Evolutionary conservation across 75 land plant species (phyloP).

Genomic region (Pinus albicaulis): DNA sequence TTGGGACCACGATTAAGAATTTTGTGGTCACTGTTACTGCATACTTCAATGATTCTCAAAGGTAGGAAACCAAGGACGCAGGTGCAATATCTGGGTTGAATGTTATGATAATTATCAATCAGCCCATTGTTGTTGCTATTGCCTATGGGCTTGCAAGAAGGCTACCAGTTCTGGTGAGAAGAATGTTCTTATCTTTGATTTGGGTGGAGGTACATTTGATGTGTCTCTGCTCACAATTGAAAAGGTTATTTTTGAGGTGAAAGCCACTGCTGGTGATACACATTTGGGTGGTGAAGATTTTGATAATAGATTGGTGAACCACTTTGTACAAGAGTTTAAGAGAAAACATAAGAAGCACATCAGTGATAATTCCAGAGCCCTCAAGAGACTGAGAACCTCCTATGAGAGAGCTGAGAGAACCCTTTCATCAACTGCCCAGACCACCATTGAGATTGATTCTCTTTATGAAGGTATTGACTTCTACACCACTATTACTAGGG

Average conservation of each 20-base stretch:
- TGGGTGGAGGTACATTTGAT: constrained; percentile 77
- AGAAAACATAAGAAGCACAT: constrained; percentile 39
- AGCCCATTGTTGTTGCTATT: constrained; percentile 77
- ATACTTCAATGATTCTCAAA: constrained; percentile 6
- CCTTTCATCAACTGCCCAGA: constrained; percentile 39
- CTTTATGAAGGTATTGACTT: constrained; percentile 38
- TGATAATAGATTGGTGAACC: constrained; percentile 21
- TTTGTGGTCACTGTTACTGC: constrained; percentile 19
- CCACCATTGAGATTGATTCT: constrained; percentile 46
- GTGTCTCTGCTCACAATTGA: constrained; percentile 76
- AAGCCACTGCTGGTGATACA: constrained; percentile 70
- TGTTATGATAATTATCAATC: constrained; percentile 30
- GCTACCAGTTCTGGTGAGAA: constrained; percentile 67
- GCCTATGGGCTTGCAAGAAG: constrained; percentile 82
- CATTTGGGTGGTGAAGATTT: constrained; percentile 43
- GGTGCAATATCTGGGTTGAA: constrained; percentile 14
- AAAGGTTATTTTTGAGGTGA: constrained; percentile 78
- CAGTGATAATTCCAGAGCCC: constrained; percentile 34
- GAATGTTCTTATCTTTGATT: constrained; percentile 64
- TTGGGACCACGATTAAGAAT: constrained; percentile 27
- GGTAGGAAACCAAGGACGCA: constrained; percentile 14
- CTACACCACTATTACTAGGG: constrained; percentile 26
- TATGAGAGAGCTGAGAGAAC: constrained; percentile 48
- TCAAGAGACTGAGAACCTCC: constrained; percentile 32
- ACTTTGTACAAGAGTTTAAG: constrained; percentile 26